Conservation (phyloP, 495 filamentous ascomycete genomes). For the Talaromyces ruber region DNA sequence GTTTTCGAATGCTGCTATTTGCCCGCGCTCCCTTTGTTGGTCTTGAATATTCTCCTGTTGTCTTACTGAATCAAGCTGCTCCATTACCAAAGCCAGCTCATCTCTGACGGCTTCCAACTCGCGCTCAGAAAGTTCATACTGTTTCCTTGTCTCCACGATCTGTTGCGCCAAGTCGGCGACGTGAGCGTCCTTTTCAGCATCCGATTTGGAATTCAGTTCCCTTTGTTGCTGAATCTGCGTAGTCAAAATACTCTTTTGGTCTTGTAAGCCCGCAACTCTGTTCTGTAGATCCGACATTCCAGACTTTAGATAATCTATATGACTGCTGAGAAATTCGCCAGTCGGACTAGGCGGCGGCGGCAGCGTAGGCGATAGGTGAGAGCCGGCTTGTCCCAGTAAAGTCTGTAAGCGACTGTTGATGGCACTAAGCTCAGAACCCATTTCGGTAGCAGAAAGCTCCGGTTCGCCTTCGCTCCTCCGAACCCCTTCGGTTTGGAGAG, state of each 20-base stretch:
- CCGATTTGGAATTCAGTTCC: conserved; percentile 67
- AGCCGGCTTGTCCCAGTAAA: conserved; percentile 39
- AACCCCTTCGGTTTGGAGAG: conserved; percentile 17
- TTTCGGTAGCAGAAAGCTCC: conserved; percentile 10
- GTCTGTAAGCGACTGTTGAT: conserved; percentile 43
- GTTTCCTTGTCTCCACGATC: conserved; percentile 30
- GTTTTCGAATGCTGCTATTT: conserved; percentile 21
- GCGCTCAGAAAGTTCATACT: conserved; percentile 28
- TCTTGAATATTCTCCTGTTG: conserved; percentile 22
- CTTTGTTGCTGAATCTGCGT: conserved; percentile 90
- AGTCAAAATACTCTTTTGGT: conserved; percentile 76
- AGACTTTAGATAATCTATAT: conserved; percentile 45
- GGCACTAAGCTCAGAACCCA: conserved; percentile 29
- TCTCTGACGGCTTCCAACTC: conserved; percentile 29
- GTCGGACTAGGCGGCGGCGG: conserved; percentile 40
- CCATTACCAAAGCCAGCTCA: conserved; percentile 33
- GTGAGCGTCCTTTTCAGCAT: conserved; percentile 46
- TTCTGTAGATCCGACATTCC: conserved; percentile 70
- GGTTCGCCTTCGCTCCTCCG: conserved; percentile 5
- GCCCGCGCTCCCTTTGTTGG: conserved; percentile 16
- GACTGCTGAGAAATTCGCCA: conserved; percentile 36
- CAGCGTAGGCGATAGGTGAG: conserved; percentile 31
- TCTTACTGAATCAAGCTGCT: conserved; percentile 39
- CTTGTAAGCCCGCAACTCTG: conserved; percentile 48
- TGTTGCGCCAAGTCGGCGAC: conserved; percentile 43